Conservation (phyloP, 2,329 filamentous ascomycete genomes). For the Diaporthe citri region DNA sequence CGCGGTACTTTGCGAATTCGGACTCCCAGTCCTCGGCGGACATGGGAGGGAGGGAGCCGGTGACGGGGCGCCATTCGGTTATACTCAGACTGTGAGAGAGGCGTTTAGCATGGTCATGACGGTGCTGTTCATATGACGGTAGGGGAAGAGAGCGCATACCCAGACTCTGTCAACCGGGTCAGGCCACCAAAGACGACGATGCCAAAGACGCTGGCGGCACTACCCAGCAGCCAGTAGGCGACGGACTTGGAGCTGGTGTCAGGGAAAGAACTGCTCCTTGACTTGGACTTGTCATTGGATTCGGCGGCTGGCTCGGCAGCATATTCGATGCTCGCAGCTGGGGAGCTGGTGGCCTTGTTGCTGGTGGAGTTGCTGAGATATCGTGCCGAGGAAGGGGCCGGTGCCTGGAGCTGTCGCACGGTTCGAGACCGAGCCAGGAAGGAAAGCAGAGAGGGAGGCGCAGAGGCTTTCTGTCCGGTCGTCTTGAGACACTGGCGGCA, state of each 20-base stretch:
- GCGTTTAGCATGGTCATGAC: slow-evolving; percentile 40
- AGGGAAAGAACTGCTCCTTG: slow-evolving; percentile 59
- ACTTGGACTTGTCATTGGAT: slow-evolving; percentile 35
- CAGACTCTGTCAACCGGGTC: slow-evolving; percentile 94
- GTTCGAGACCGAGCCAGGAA: slow-evolving; percentile 14
- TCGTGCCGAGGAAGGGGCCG: slow-evolving; percentile 21
- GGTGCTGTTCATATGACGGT: neutral
- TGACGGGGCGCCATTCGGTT: slow-evolving; percentile 98
- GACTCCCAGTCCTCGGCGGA: slow-evolving; percentile 86
- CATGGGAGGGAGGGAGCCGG: slow-evolving; percentile 88
- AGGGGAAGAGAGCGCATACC: slow-evolving; percentile 65
- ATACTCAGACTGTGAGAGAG: slow-evolving; percentile 80
- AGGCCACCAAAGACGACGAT: slow-evolving; percentile 96
- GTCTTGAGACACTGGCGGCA: slow-evolving; percentile 60
- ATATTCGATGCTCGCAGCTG: slow-evolving; percentile 22
- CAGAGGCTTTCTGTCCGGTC: neutral
- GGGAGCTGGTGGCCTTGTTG: slow-evolving; percentile 32
- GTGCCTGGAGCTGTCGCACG: neutral
- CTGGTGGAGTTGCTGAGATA: slow-evolving; percentile 34
- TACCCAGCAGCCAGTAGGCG: slow-evolving; percentile 92
- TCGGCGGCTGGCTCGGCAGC: slow-evolving; percentile 14
- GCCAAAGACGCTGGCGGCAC: slow-evolving; percentile 93
- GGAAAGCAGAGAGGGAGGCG: slow-evolving; percentile 21
- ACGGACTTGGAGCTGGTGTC: slow-evolving; percentile 80
- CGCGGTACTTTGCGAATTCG: slow-evolving; percentile 92